Base-by-base conservation (phyloP, 2,329 filamentous ascomycete species). In the Xenoacremonium recifei region DNA sequence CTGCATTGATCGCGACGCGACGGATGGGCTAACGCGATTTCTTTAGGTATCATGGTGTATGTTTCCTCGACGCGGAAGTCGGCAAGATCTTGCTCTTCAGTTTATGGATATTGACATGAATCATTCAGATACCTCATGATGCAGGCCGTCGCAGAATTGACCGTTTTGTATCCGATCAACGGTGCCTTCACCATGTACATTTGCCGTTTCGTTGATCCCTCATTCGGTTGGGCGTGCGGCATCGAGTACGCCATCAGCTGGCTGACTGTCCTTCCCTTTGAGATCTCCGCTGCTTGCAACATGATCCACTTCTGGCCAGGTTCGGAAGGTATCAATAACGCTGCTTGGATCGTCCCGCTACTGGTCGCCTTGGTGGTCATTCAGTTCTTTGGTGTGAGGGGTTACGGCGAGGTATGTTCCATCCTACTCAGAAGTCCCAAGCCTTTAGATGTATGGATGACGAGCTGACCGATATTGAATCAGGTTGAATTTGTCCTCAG, bases 171-270 rank as follows among this genome's bases (percentile, higher is more conserved):
- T 57, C 92, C 92, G 3, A 85, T 96, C 23, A 87, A 91, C 25
- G 92, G 92, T 46, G 95, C 90, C 6, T 97, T 96, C 64, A 89
- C 89, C 3, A 85, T 89, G 12, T 96, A 92, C 66, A 93, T 90
- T 20, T 95, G 88, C 25, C 82, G 92, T 20, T 96, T 96, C 58
- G 69, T 97, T 17, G 90, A 96, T 61, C 92, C 91, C 2, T 89
- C 91, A 1, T 96, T 89, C 89, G 90, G 90, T 0, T 95, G 95
- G 61, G 88, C 89, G 35, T 95, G 95, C 87, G 90, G 89, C 16
- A 95, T 89, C 89, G 95, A 95, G 75, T 95, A 96, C 63, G 88
- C 87, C 5, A 65, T 96, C 47, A 86, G 93, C 66, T 96, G 91
- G 91, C 76, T 95, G 3, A 77, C 89, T 19, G 82, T 91, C 1